Evolutionary conservation across 805 yeast species (phyloP), one percentile per base, ranked within the genome.

Genomic region (Metschnikowia kunwiensis): DNA sequence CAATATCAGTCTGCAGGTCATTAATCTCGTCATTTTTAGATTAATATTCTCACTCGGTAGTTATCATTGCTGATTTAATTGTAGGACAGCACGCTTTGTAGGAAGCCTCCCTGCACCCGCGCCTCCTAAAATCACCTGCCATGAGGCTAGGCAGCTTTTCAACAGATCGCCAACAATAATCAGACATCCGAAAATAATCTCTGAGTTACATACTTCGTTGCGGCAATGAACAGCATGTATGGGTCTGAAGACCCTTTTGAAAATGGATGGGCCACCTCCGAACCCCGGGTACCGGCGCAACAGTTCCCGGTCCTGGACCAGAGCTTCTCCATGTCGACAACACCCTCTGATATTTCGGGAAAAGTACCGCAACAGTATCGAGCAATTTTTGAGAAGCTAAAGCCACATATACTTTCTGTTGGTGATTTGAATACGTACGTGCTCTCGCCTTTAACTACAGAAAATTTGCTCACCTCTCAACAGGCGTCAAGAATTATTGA

Each of bases 181-280:
- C 10, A 21, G 9, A 21, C 9, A 7, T 21, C 24, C 24, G n/a
- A 7, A 5, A 7, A 10, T 14, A 14, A 7, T 13, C 5, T 24
- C 3, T 12, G 2, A 6, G 6, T 12, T 6, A n/a, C n/a, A n/a
- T n/a, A n/a, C n/a, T n/a, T n/a, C n/a, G n/a, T n/a, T n/a, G n/a
- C n/a, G n/a, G n/a, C 15, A 24, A 43, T 46, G 48, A 46, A 43
- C 15, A 48, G 50, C 39, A 34, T 30, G 6, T 45, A 41, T 32
- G 49, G 49, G 11, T 31, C 40, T 5, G 51, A 58, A 14, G 69
- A 65, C 40, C 66, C 68, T 2, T 66, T 69, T 61, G 65, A 57
- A 34, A 65, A 65, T 40, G 69, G 68, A 17, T 64, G 70, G 70
- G 56, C 60, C 12, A 38, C 45, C 9, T 42, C 37, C 22, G 30